Evolutionary conservation across 2,329 filamentous ascomycete genomes (phyloP).

Genomic region (Pseudopithomyces chartarum): DNA sequence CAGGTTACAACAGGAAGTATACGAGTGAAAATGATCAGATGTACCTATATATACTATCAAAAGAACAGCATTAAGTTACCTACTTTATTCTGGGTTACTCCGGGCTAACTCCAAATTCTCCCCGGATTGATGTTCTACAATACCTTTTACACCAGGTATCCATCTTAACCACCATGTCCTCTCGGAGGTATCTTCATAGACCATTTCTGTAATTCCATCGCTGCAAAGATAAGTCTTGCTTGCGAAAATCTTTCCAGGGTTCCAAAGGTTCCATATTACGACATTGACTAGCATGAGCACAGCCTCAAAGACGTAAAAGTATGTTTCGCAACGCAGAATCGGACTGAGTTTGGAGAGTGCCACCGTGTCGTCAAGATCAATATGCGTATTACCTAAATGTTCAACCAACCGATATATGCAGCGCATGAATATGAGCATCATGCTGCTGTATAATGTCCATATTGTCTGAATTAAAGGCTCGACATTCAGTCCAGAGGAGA

Average conservation of each 20-base stretch:
- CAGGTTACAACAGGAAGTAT: too few species aligned
- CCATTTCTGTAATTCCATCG: slow-evolving; percentile 3
- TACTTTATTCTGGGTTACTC: too few species aligned
- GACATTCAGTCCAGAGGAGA: slow-evolving; percentile 40
- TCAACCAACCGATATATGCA: slow-evolving; percentile 56
- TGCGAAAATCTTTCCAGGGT: slow-evolving; percentile 53
- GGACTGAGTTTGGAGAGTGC: slow-evolving; percentile 37
- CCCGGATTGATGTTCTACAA: neutral
- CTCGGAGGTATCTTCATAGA: neutral
- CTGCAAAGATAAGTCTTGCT: slow-evolving; percentile 50
- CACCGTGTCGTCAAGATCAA: slow-evolving; percentile 37
- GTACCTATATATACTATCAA: too few species aligned
- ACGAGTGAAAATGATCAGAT: too few species aligned
- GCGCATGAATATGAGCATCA: slow-evolving; percentile 49
- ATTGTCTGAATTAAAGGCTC: slow-evolving; percentile 48
- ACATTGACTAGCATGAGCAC: slow-evolving; percentile 55
- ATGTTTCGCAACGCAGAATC: slow-evolving; percentile 49
- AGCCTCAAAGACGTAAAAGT: slow-evolving; percentile 57
- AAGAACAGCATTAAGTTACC: too few species aligned
- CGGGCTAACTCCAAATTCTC: neutral
- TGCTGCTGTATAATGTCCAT: slow-evolving; percentile 49
- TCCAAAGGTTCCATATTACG: slow-evolving; percentile 53
- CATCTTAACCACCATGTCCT: neutral
- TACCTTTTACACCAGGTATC: neutral
- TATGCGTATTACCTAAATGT: slow-evolving; percentile 50